These are phyloP conservation scores for Biscutella laevigata DNA, from an alignment of 441 rosid genomes.

Conservation along the genomic window DNA sequence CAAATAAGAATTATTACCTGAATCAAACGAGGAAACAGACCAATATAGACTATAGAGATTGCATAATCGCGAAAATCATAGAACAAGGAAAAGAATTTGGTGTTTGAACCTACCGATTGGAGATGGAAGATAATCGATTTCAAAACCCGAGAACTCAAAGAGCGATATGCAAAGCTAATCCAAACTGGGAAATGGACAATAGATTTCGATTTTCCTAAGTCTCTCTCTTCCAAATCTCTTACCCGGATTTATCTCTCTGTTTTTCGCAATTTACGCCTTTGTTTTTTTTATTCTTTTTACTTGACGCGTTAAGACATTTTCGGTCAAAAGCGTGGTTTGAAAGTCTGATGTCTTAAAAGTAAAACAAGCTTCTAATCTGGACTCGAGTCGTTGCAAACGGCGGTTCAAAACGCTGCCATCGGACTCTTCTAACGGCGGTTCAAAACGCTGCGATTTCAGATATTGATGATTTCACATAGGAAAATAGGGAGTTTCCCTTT, in stretches of 20 bases:
- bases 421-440: conserved; percentile 5
- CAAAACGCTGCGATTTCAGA: too few relatives aligned
- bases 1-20: not conserved
- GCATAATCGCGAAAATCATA: not conserved
- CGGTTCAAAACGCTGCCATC: conserved; percentile 7
- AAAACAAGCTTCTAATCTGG: not conserved
- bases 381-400: not conserved
- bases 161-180: conserved; percentile 4
- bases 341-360: not conserved
- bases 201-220: conserved; percentile 12
- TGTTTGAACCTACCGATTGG: conserved; percentile 14
- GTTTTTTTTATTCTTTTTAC: not conserved
- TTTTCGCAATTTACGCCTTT: conserved; percentile 2
- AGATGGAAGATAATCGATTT: conserved; percentile 16
- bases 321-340: not conserved
- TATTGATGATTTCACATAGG: too few relatives aligned
- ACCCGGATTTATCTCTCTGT: conserved; percentile 1
- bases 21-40: not conserved
- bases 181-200: conserved; percentile 16
- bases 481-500: too few relatives aligned
- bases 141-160: not conserved
- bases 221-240: not conserved
- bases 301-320: not conserved
- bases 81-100: not conserved
- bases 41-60: not conserved